Evolutionary conservation across 495 filamentous ascomycete species (phyloP), one percentile per base, ranked within the genome.

Genomic region (Chaetomium cochliodes): DNA sequence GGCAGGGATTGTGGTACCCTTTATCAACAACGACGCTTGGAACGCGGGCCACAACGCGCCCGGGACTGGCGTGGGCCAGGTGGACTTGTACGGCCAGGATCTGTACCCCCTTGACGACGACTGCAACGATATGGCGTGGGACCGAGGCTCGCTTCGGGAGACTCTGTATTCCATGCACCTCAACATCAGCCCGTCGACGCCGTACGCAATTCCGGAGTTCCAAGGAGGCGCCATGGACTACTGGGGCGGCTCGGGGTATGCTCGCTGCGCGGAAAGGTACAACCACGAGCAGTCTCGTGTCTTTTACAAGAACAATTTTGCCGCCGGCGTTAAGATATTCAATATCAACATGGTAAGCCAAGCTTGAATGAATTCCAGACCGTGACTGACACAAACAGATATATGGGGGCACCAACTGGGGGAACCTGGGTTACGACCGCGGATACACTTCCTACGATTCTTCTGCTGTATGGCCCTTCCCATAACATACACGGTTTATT

Each of bases 391-490:
- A 22, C 0, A 9, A 22, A 63, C 63, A 87, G 85, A 85, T 78
- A 1, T 88, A 80, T 51, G 89, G 90, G 41, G 89, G 88, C n/a
- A 90, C 89, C 2, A 94, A 93, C 73, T 93, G 90, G 91, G 91
- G 90, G 15, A 92, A 93, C 68, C 73, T 93, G 33, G 90, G 90
- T 0, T 82, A 89, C 66, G 82, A 88, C 3, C 86, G 85, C 18
- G 87, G 87, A 16, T 92, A 91, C 69, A 90, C 90, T 2, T 88
- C 84, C 3, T 92, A 92, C 67, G 87, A 92, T 67, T 92, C 90
- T 67, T 87, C 83, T 44, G 84, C 87, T 39, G 72, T 74, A 55
- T 15, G 66, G 54, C 22, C 16, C 15, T 12, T 30, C 6, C 28
- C 4, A 15, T n/a, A 16, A 2, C 9, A 13, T 58, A 47, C 30